Conservation (phyloP, 129 eudicot species). For the Flaveria brownii region DNA sequence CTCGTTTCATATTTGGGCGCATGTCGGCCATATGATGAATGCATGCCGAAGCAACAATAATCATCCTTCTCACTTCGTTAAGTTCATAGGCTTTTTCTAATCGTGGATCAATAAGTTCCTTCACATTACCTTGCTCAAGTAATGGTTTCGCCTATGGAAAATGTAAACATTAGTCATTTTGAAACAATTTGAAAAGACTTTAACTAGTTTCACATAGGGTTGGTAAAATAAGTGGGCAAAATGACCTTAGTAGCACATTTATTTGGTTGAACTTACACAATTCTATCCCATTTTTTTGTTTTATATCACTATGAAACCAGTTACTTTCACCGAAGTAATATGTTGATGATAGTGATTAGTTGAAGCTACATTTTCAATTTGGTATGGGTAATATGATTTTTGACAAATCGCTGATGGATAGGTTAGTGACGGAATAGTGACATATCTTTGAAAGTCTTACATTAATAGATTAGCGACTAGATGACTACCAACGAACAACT, state of each 20-base stretch:
- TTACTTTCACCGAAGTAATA: too few relatives aligned
- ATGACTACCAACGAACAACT: too few relatives aligned
- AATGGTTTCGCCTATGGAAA: constrained; percentile 65
- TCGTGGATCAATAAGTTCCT: constrained; percentile 62
- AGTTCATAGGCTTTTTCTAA: constrained; percentile 49
- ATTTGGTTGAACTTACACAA: background rate
- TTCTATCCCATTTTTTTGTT: too few relatives aligned
- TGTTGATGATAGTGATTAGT: too few relatives aligned
- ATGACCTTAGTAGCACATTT: background rate
- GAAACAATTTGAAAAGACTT: background rate
- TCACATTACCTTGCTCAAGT: constrained; percentile 46
- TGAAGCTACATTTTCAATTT: too few relatives aligned
- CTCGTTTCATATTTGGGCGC: constrained; percentile 71
- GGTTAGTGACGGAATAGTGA: too few relatives aligned
- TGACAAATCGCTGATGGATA: too few relatives aligned
- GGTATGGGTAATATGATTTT: too few relatives aligned
- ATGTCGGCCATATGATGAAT: constrained; percentile 57
- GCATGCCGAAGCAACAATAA: constrained; percentile 61
- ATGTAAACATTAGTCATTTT: background rate
- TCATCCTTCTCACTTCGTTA: constrained; percentile 48
- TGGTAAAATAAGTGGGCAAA: background rate
- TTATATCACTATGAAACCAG: background rate
- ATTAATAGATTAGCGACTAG: too few relatives aligned
- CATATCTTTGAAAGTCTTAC: too few relatives aligned
- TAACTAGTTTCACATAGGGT: background rate